Evolutionary conservation across 2,329 filamentous ascomycete species (phyloP), one percentile per base, ranked within the genome.

Genomic region (Aspergillus latus): DNA sequence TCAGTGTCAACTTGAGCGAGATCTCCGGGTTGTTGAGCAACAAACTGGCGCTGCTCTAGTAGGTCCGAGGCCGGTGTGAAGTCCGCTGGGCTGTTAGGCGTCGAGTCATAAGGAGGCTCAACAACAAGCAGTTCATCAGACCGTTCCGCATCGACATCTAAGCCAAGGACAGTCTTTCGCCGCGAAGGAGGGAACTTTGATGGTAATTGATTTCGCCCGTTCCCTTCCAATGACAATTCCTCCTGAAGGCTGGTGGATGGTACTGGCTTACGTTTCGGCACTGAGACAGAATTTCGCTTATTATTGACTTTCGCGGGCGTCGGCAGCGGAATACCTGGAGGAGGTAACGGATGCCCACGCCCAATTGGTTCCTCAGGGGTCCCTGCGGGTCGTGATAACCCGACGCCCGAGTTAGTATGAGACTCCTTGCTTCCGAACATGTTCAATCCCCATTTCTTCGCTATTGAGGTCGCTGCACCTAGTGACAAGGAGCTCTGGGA

Each of bases 291-390:
- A 47, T 80, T 82, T 44, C 82, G 81, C 66, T 83, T 84, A 5
- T 83, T 66, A 4, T 64, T 81, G 56, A 78, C 82, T 52, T 80
- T 83, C 36, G 86, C 84, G 1, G 87, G 88, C 42, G 80, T 84
- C 1, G 92, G 91, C 1, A 96, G 79, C 3, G 92, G 91, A 44
- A 83, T 86, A 2, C 91, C 92, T 2, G 88, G 89, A 7, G 91
- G 90, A 46, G 90, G 91, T 15, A 96, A 77, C 1, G 91, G 91
- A 64, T 88, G 87, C 0, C 91, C 91, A 39, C 91, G 83, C 1
- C 92, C 92, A 78, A 95, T 91, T 1, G 91, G 91, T 64, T 90
- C 84, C 61, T 75, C 82, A 62, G 74, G 84, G 71, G 59, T 84
- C 45, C 70, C 72, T 6, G 74, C 69, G 57, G 68, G 62, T 36